A percentile compares a stretch with the other conserved stretches of the same genome.
Conservation (phyloP, 805 yeast species). For the Isabelozyma heimii region DNA sequence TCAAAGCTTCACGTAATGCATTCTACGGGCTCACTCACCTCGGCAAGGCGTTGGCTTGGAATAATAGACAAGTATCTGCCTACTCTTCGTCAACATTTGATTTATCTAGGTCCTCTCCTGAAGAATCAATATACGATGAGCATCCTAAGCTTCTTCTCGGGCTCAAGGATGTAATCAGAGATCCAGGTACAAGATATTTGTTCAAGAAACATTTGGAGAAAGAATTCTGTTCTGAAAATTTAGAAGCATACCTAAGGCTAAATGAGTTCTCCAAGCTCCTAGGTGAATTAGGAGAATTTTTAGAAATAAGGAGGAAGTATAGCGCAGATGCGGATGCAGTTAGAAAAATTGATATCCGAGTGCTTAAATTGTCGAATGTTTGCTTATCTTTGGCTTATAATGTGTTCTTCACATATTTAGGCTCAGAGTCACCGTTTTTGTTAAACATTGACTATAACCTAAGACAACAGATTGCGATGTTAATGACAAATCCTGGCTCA, state of each 20-base stretch:
- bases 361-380: slow-evolving; percentile 39
- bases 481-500: slow-evolving; percentile 9
- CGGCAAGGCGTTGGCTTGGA: slow-evolving; percentile 43
- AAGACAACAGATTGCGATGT: slow-evolving; percentile 39
- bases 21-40: slow-evolving; percentile 41
- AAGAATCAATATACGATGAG: neutral
- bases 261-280: slow-evolving; percentile 49
- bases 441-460: slow-evolving; percentile 63
- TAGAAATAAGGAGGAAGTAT: slow-evolving; percentile 12
- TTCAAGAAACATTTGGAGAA: slow-evolving; percentile 64
- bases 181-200: slow-evolving; percentile 72
- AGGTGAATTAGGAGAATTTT: slow-evolving; percentile 39
- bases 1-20: slow-evolving; percentile 31
- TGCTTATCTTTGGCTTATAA: slow-evolving; percentile 61
- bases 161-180: slow-evolving; percentile 46
- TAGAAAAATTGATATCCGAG: slow-evolving; percentile 2
- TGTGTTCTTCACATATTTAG: slow-evolving; percentile 64
- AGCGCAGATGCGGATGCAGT: neutral
- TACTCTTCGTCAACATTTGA: neutral
- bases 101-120: neutral
- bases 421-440: slow-evolving; percentile 64
- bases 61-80: neutral
- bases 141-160: neutral
- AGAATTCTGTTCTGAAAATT: slow-evolving; percentile 70
- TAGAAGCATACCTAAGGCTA: slow-evolving; percentile 67